Conservation (phyloP, 108 stramenopile species). For the Skeletonema potamos region DNA sequence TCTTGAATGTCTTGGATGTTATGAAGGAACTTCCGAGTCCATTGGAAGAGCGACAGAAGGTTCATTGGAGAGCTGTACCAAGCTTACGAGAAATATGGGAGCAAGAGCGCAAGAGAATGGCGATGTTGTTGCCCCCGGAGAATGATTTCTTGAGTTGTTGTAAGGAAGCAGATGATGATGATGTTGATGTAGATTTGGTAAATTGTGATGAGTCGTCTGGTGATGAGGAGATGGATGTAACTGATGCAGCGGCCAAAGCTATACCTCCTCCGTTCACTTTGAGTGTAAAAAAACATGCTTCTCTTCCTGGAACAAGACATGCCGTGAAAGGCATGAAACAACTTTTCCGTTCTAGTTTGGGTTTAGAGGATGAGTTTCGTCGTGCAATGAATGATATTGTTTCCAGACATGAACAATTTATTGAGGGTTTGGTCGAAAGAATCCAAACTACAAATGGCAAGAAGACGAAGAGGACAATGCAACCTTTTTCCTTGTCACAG, state of each 20-base stretch:
- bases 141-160: constrained; percentile 68
- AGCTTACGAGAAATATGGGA: constrained; percentile 86
- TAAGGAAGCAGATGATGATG: constrained; percentile 11
- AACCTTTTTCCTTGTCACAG: background rate
- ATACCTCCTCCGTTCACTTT: constrained; percentile 58
- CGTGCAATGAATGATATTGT: constrained; percentile 67
- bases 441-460: constrained; percentile 1
- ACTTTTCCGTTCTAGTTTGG: constrained; percentile 62
- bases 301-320: constrained; percentile 62
- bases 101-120: constrained; percentile 78
- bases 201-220: constrained; percentile 7
- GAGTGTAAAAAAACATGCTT: constrained; percentile 65
- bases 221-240: constrained; percentile 8
- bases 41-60: constrained; percentile 54
- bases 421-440: constrained; percentile 31
- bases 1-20: constrained; percentile 67
- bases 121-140: constrained; percentile 57
- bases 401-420: constrained; percentile 25
- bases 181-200: constrained; percentile 1
- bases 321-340: constrained; percentile 66
- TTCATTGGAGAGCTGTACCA: constrained; percentile 90
- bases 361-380: constrained; percentile 69
- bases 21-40: constrained; percentile 57
- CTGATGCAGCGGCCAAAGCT: background rate
- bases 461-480: background rate